Evolutionary conservation across 2,329 filamentous ascomycete species (phyloP).

Genomic region (Zymoseptoria pseudotritici): DNA sequence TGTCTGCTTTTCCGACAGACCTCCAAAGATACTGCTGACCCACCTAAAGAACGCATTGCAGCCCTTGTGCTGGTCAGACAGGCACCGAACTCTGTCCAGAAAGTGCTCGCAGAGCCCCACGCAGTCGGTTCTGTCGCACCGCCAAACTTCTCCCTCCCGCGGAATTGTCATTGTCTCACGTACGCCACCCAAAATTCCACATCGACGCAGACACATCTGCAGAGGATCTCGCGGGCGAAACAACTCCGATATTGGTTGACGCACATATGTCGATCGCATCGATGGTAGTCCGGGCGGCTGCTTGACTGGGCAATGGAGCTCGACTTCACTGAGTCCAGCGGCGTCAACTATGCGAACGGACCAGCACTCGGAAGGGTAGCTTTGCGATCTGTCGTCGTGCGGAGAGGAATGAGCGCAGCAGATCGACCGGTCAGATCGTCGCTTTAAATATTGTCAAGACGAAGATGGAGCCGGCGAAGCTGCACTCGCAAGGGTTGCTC

Average conservation of each 20-base stretch:
- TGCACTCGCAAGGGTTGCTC: slow-evolving; percentile 63
- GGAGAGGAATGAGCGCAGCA: slow-evolving; percentile 49
- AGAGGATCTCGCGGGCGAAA: slow-evolving; percentile 41
- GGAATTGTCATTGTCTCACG: too few relatives aligned
- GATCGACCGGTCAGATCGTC: slow-evolving; percentile 57
- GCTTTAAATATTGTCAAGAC: slow-evolving; percentile 79
- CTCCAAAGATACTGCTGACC: too few relatives aligned
- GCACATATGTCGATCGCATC: slow-evolving; percentile 64
- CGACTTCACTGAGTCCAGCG: slow-evolving; percentile 55
- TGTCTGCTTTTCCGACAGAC: too few relatives aligned
- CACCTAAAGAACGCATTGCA: too few relatives aligned
- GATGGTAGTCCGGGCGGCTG: slow-evolving; percentile 51
- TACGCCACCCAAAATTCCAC: too few relatives aligned
- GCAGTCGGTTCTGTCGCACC: too few relatives aligned
- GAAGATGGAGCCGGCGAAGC: slow-evolving; percentile 67
- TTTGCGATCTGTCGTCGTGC: slow-evolving; percentile 68
- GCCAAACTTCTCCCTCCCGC: too few relatives aligned
- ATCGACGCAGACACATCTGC: slow-evolving; percentile 10
- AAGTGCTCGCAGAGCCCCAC: too few relatives aligned
- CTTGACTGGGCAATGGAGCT: too few relatives aligned
- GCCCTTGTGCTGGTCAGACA: too few relatives aligned
- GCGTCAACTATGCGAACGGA: slow-evolving; percentile 66
- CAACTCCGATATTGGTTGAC: slow-evolving; percentile 50
- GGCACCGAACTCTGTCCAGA: too few relatives aligned
- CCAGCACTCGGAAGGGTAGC: slow-evolving; percentile 71